Conservation (phyloP, 2,329 filamentous ascomycete genomes). For the Ophiostoma triangulosporum region DNA sequence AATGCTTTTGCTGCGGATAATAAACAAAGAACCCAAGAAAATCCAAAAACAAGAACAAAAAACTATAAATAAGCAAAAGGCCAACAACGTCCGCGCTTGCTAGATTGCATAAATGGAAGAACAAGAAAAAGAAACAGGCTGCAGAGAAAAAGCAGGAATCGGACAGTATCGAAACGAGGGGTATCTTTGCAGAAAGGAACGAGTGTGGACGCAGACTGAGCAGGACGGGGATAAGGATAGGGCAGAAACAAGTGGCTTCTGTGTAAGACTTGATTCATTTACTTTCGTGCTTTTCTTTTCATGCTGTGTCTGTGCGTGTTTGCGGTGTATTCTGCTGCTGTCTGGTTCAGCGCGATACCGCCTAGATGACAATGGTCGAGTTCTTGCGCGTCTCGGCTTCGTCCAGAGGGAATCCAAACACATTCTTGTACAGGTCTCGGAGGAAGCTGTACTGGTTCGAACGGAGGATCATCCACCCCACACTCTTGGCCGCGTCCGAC, state of each 20-base stretch:
- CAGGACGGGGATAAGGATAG: background rate
- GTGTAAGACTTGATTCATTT: background rate
- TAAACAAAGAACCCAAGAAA: background rate
- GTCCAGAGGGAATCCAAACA: conserved; percentile 73
- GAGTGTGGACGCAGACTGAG: background rate
- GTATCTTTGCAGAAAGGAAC: background rate
- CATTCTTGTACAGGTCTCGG: conserved; percentile 66
- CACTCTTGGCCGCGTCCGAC: conserved; percentile 66
- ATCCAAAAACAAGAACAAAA: background rate
- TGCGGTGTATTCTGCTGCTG: background rate
- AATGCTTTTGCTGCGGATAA: background rate
- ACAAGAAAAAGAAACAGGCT: background rate
- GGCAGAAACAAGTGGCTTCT: background rate
- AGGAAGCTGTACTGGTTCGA: conserved; percentile 65
- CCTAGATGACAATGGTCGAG: conserved; percentile 43
- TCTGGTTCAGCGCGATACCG: background rate
- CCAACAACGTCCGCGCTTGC: background rate
- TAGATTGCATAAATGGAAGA: background rate
- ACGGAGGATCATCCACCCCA: conserved; percentile 59
- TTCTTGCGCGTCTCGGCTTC: conserved; percentile 58
- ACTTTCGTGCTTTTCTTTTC: background rate
- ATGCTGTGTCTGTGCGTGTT: no score
- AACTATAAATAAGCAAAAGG: background rate
- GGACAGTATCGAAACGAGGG: background rate
- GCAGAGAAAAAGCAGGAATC: background rate